phyloP scores from a whole-genome alignment of 371 early-diverging fungal species.

The Syncephalis plumigaleata region DNA sequence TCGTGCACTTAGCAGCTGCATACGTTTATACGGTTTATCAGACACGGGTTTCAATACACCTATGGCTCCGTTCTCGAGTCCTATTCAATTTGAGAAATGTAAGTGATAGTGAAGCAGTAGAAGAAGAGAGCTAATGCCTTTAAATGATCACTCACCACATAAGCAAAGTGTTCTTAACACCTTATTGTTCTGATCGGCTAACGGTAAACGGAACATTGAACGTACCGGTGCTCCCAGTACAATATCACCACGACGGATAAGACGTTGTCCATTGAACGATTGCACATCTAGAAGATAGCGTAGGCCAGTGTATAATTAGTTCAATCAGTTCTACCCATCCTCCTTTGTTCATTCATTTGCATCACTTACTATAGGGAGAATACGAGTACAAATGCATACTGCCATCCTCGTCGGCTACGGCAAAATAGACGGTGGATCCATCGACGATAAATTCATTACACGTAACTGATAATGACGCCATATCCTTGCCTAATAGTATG shows the following conservation, averaged over 20 bases:
- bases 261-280: slow-evolving; percentile 73
- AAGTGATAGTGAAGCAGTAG: not conserved
- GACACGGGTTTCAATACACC: slow-evolving; percentile 59
- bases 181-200: slow-evolving; percentile 10
- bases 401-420: slow-evolving; percentile 69
- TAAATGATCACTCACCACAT: not conserved
- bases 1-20: slow-evolving; percentile 53
- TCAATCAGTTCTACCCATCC: not conserved
- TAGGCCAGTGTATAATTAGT: not conserved
- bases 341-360: not conserved
- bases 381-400: slow-evolving; percentile 72
- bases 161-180: slow-evolving; percentile 7
- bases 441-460: slow-evolving; percentile 60
- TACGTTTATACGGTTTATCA: slow-evolving; percentile 79
- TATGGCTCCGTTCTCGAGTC: slow-evolving; percentile 52
- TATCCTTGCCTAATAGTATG: slow-evolving; percentile 79
- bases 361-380: slow-evolving; percentile 41
- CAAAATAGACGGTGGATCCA: slow-evolving; percentile 47
- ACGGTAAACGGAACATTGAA: slow-evolving; percentile 38
- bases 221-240: slow-evolving; percentile 59
- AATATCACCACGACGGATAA: slow-evolving; percentile 80
- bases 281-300: slow-evolving; percentile 28
- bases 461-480: slow-evolving; percentile 46
- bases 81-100: slow-evolving; percentile 10
- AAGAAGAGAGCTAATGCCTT: not conserved